Percentiles rank a stretch among this genome's conserved stretches.
Conservation (phyloP, 2,329 filamentous ascomycete genomes). For the Beauveria caledonica region DNA sequence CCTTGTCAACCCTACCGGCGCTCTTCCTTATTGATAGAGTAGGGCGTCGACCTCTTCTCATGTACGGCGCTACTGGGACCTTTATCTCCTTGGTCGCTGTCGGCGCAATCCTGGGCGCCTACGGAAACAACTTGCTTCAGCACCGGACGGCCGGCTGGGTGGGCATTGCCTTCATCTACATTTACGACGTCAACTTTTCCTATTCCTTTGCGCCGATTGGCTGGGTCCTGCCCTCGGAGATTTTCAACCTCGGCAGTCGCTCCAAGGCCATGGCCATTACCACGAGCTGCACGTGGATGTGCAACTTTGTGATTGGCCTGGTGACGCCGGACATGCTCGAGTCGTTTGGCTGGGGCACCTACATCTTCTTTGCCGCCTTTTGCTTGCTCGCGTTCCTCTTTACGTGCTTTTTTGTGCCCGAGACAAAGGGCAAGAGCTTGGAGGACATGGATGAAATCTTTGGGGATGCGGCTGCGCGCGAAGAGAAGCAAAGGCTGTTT, state of each 20-base stretch:
- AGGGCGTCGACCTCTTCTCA: constrained; percentile 55
- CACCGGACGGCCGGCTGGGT: constrained; percentile 37
- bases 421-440: constrained; percentile 46
- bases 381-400: constrained; percentile 41
- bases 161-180: constrained; percentile 57
- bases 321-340: constrained; percentile 41
- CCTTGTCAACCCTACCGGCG: constrained; percentile 33
- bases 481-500: constrained; percentile 24
- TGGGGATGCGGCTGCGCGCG: constrained; percentile 28
- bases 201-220: constrained; percentile 55
- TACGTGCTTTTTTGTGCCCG: constrained; percentile 47
- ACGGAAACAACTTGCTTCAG: constrained; percentile 29
- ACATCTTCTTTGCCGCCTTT: constrained; percentile 53
- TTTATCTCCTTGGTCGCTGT: constrained; percentile 49
- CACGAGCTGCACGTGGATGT: constrained; percentile 37
- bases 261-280: constrained; percentile 54
- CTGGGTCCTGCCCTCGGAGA: constrained; percentile 58
- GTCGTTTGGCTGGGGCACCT: constrained; percentile 42
- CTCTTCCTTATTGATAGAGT: constrained; percentile 44
- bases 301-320: constrained; percentile 28
- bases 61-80: constrained; percentile 56
- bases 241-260: constrained; percentile 49
- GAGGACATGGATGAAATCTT: constrained; percentile 48
- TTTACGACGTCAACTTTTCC: constrained; percentile 55
- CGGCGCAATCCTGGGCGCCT: constrained; percentile 39